phyloP scores from a whole-genome alignment of 2,329 filamentous ascomycete species.

The Paracoccidioides lutzii region DNA sequence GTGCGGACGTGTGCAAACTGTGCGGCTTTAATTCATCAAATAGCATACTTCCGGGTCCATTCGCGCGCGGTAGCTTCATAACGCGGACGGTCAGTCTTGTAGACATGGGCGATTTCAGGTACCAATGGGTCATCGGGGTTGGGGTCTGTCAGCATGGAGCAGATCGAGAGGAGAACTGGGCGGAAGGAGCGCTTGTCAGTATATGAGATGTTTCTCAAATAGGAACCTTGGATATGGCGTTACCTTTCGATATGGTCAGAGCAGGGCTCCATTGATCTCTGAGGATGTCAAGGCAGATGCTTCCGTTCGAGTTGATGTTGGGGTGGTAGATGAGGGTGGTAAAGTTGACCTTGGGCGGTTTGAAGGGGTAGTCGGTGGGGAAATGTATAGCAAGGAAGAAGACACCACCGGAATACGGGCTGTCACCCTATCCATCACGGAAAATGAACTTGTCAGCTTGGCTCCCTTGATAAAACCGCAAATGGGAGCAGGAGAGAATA shows the following conservation, averaged over 20 bases:
- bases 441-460: slow-evolving; percentile 4
- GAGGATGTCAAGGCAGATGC: slow-evolving; percentile 96
- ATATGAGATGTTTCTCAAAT: too few species aligned
- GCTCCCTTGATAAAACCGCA: background rate
- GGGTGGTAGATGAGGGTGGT: slow-evolving; percentile 99
- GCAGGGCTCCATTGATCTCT: slow-evolving; percentile 99
- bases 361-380: slow-evolving; percentile 99
- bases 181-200: slow-evolving; percentile 1
- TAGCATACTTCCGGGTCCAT: slow-evolving; percentile 98
- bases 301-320: slow-evolving; percentile 99
- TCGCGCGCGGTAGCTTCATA: slow-evolving; percentile 95
- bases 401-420: slow-evolving; percentile 93
- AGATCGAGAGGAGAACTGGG: slow-evolving; percentile 89
- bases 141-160: slow-evolving; percentile 98
- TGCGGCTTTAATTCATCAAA: slow-evolving; percentile 41
- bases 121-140: slow-evolving; percentile 98
- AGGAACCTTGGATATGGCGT: too few species aligned
- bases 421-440: slow-evolving; percentile 60
- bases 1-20: background rate
- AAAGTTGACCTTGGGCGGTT: slow-evolving; percentile 99
- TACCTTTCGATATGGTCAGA: slow-evolving; percentile 97
- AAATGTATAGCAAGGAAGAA: slow-evolving; percentile 99
- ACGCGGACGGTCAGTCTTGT: slow-evolving; percentile 94
- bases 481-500: background rate
- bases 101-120: slow-evolving; percentile 97